phyloP scores from a whole-genome alignment of 441 rosid genomes.

The Melastoma candidum region DNA sequence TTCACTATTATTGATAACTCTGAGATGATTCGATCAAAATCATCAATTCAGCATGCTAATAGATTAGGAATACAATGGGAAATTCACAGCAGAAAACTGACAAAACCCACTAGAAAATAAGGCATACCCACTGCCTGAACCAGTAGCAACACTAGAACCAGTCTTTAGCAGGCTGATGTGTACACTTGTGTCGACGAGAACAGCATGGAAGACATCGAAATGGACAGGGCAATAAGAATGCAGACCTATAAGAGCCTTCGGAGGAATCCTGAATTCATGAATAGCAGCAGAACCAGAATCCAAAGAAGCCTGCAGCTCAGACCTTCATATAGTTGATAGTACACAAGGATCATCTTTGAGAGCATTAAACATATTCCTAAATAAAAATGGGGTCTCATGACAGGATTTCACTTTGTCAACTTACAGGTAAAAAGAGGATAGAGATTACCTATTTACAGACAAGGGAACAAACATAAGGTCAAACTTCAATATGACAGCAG shows the following conservation, averaged over 20 bases:
- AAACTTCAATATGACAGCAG: constrained; percentile 75
- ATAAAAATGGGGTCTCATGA: background rate
- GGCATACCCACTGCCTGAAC: constrained; percentile 55
- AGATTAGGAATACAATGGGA: background rate
- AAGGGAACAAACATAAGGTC: constrained; percentile 77
- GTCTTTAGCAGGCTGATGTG: constrained; percentile 63
- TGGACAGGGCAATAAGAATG: constrained; percentile 94
- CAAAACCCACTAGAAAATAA: constrained; percentile 9
- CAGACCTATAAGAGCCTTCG: constrained; percentile 84
- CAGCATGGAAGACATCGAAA: constrained; percentile 76
- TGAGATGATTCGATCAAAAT: background rate
- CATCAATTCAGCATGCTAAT: background rate
- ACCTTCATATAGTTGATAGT: constrained; percentile 26
- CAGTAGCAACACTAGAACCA: constrained; percentile 29
- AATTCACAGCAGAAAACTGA: constrained; percentile 1
- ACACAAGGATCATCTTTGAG: constrained; percentile 10
- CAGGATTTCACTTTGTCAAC: no score
- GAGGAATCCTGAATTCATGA: constrained; percentile 86
- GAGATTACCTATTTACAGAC: constrained; percentile 27
- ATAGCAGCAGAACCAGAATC: constrained; percentile 51
- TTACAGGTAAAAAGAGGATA: background rate
- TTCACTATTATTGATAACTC: no score
- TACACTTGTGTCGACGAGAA: constrained; percentile 70
- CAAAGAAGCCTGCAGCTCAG: constrained; percentile 37
- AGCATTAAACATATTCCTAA: constrained; percentile 1